phyloP scores from a whole-genome alignment of 805 yeast species.

The Wickerhamomyces mucosus region DNA sequence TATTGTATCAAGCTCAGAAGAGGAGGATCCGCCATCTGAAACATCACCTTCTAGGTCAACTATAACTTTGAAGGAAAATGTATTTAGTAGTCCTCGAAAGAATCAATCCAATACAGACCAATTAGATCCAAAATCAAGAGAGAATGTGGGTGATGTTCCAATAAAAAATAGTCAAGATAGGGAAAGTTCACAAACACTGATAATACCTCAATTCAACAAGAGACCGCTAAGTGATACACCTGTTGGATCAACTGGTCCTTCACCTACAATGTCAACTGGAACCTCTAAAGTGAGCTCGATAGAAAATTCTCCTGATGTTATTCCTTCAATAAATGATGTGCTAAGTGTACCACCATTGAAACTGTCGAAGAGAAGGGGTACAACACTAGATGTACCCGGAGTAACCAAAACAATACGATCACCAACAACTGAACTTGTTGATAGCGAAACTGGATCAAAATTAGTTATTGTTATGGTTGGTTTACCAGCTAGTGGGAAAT shows the following conservation, averaged over 20 bases:
- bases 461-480: constrained; percentile 96
- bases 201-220: constrained; percentile 45
- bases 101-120: too few species aligned
- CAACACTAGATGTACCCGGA: constrained; percentile 89
- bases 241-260: constrained; percentile 42
- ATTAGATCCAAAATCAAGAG: too few species aligned
- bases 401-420: constrained; percentile 67
- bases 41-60: constrained; percentile 1
- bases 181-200: too few species aligned
- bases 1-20: constrained; percentile 17
- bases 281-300: constrained; percentile 21
- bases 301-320: constrained; percentile 20
- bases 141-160: too few species aligned
- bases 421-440: constrained; percentile 37
- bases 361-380: constrained; percentile 45
- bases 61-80: too few species aligned
- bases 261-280: constrained; percentile 34
- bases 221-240: constrained; percentile 75
- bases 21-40: constrained; percentile 6
- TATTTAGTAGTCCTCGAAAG: too few species aligned
- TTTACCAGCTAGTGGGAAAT: constrained; percentile 89
- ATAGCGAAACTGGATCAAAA: constrained; percentile 65
- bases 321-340: constrained; percentile 3
- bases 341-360: constrained; percentile 15
- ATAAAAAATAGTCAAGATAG: too few species aligned